A percentile compares a stretch with the other conserved stretches of the same genome.
These are phyloP conservation scores for Cucumis melo DNA, from an alignment of 306 rosid genomes.

Conservation along the genomic window DNA sequence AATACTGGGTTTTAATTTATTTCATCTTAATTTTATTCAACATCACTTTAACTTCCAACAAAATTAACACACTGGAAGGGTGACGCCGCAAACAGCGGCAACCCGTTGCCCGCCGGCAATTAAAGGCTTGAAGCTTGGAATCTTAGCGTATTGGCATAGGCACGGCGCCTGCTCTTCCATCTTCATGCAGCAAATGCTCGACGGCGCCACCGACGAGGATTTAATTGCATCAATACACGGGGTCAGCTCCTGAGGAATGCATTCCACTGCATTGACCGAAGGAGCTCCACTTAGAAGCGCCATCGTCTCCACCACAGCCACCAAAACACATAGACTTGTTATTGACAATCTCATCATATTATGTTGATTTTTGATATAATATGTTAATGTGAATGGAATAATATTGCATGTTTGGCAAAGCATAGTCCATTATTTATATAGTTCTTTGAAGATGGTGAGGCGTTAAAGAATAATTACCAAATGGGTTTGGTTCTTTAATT, in stretches of 20 bases:
- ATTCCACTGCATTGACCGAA: slow-evolving; percentile 19
- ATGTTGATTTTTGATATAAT: neutral
- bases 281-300: neutral
- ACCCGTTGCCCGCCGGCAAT: slow-evolving; percentile 35
- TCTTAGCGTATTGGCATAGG: slow-evolving; percentile 39
- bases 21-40: neutral
- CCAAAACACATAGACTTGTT: slow-evolving; percentile 3
- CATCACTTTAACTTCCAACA: neutral
- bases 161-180: slow-evolving; percentile 43
- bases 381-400: neutral
- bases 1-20: neutral
- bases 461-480: neutral
- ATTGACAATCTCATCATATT: slow-evolving; percentile 10
- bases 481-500: neutral
- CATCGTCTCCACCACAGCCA: slow-evolving; percentile 4
- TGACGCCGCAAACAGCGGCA: slow-evolving; percentile 25
- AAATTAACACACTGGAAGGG: slow-evolving; percentile 24
- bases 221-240: slow-evolving; percentile 27
- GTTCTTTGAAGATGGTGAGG: neutral
- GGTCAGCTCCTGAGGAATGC: slow-evolving; percentile 22
- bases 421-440: neutral
- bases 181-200: slow-evolving; percentile 29
- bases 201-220: slow-evolving; percentile 14
- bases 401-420: neutral
- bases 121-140: slow-evolving; percentile 29